Evolutionary conservation across 2,329 filamentous ascomycete species (phyloP).

Genomic region (Chaetomium globosum): DNA sequence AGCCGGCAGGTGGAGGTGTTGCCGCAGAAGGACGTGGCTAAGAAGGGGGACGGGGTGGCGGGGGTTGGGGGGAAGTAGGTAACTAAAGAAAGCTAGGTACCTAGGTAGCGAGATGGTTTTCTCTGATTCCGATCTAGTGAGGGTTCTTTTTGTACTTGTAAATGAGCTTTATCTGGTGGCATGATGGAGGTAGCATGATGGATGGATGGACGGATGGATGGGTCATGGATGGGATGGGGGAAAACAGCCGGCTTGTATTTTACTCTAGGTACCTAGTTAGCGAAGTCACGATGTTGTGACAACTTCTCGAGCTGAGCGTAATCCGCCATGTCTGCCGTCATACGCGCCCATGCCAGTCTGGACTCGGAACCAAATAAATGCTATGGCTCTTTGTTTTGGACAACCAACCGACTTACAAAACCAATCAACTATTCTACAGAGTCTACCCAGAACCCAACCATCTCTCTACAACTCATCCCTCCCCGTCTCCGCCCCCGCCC

Average conservation of each 20-base stretch:
- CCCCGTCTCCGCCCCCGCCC: conserved; percentile 8
- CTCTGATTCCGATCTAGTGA: not conserved
- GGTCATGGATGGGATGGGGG: not conserved
- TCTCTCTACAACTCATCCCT: conserved; percentile 53
- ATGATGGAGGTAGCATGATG: not conserved
- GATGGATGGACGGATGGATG: not conserved
- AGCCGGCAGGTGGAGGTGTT: conserved; percentile 53
- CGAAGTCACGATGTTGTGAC: not conserved
- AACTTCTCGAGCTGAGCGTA: not conserved
- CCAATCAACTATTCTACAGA: not conserved
- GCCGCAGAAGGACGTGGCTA: conserved; percentile 40
- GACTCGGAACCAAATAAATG: not conserved
- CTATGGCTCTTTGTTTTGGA: not conserved
- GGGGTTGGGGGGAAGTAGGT: conserved; percentile 13
- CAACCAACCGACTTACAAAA: not conserved
- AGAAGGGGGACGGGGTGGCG: conserved; percentile 30
- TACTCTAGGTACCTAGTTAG: not conserved
- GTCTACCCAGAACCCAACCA: not conserved
- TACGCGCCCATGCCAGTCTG: too few species aligned
- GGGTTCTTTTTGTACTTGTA: not conserved
- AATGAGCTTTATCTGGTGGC: not conserved
- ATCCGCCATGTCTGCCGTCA: not conserved
- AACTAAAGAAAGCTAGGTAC: not conserved
- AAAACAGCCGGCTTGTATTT: not conserved
- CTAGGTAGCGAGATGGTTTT: not conserved